These are phyloP conservation scores for Hypoxylon sp. DNA, from an alignment of 2,329 filamentous ascomycete species.

Conservation along the genomic window DNA sequence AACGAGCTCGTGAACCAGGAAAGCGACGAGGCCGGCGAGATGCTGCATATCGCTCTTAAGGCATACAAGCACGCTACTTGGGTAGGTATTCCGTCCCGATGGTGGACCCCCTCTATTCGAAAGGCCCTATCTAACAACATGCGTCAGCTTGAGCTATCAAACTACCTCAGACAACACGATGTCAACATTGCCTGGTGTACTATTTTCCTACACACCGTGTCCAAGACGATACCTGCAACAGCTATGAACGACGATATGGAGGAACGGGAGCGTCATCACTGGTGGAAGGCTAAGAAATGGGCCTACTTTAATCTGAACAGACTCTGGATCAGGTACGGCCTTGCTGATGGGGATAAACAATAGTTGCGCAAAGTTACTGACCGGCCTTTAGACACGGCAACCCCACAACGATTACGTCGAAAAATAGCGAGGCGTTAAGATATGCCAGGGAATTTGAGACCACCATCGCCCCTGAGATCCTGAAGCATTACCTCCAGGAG, in stretches of 20 bases:
- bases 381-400: constrained; percentile 81
- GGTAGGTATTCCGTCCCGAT: constrained; percentile 64
- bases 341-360: constrained; percentile 21
- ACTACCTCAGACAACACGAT: constrained; percentile 80
- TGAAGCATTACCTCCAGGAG: constrained; percentile 93
- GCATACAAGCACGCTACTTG: constrained; percentile 98
- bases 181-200: constrained; percentile 96
- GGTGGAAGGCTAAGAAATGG: constrained; percentile 99
- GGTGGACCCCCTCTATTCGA: neutral
- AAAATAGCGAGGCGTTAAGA: constrained; percentile 79
- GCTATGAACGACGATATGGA: constrained; percentile 83
- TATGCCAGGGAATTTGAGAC: constrained; percentile 92
- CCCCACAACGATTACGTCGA: constrained; percentile 79
- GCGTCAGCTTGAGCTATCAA: constrained; percentile 83
- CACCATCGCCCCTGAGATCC: constrained; percentile 93
- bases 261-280: constrained; percentile 93
- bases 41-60: constrained; percentile 95
- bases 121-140: constrained; percentile 30
- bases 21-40: constrained; percentile 94
- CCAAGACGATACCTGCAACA: constrained; percentile 82
- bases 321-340: constrained; percentile 83
- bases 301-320: constrained; percentile 97
- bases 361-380: constrained; percentile 43
- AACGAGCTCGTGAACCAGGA: constrained; percentile 90
- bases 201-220: constrained; percentile 89